Conservation (phyloP, 2,329 filamentous ascomycete species). For the Aspergillus sp. region DNA sequence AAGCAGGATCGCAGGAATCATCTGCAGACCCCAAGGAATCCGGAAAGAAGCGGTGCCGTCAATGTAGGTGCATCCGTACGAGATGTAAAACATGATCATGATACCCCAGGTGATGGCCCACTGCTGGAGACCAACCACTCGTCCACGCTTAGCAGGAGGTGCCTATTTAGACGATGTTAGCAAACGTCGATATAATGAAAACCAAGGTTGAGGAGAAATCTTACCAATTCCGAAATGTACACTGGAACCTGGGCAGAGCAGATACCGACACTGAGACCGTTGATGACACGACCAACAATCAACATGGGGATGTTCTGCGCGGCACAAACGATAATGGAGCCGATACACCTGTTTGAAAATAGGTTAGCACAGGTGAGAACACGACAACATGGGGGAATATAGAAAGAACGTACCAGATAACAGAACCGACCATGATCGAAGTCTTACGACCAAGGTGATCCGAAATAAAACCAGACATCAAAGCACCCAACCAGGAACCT, state of each 20-base stretch:
- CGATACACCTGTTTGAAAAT: constrained; percentile 40
- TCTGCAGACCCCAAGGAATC: constrained; percentile 62
- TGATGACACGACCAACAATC: constrained; percentile 65
- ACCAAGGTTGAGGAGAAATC: constrained; percentile 43
- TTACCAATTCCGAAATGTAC: constrained; percentile 62
- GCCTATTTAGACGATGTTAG: constrained; percentile 39
- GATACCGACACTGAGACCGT: constrained; percentile 70
- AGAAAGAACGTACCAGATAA: constrained; percentile 41
- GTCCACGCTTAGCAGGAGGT: constrained; percentile 50
- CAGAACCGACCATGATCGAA: constrained; percentile 49
- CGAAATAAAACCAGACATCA: constrained; percentile 51
- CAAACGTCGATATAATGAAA: constrained; percentile 55
- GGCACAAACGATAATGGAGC: constrained; percentile 57
- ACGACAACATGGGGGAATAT: constrained; percentile 2
- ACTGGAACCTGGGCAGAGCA: constrained; percentile 67
- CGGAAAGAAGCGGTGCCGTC: constrained; percentile 56
- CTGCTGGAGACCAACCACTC: constrained; percentile 67
- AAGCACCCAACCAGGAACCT: constrained; percentile 62
- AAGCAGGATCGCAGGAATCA: constrained; percentile 57
- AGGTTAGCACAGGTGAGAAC: constrained; percentile 1
- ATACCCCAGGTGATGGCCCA: constrained; percentile 71
- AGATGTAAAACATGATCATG: constrained; percentile 65
- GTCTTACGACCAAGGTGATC: constrained; percentile 52
- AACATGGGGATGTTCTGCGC: constrained; percentile 66
- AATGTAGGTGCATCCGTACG: constrained; percentile 58